Conservation (phyloP, 2,329 filamentous ascomycete genomes). For the Leptoxyphium fumago region DNA sequence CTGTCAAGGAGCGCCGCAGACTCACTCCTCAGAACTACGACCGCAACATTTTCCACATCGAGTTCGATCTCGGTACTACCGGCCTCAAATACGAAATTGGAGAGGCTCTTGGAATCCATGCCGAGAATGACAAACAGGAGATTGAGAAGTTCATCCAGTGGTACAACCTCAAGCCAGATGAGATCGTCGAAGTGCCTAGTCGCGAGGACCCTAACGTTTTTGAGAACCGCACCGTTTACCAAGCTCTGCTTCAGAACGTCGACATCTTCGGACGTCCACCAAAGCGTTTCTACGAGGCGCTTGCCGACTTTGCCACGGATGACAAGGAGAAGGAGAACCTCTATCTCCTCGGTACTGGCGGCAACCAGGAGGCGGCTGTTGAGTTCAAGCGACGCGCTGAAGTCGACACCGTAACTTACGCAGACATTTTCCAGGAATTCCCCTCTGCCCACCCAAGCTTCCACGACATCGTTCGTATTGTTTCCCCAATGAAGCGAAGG, state of each 20-base stretch:
- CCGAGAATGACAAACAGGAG: slow-evolving; percentile 71
- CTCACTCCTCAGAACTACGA: slow-evolving; percentile 81
- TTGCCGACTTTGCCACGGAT: slow-evolving; percentile 74
- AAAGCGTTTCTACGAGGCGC: slow-evolving; percentile 92
- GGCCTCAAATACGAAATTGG: slow-evolving; percentile 94
- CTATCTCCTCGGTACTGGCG: slow-evolving; percentile 51
- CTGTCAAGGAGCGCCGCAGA: slow-evolving; percentile 88
- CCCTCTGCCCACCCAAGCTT: slow-evolving; percentile 75
- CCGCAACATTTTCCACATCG: slow-evolving; percentile 99
- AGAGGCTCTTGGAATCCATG: slow-evolving; percentile 90
- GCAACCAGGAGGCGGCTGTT: slow-evolving; percentile 54
- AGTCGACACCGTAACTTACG: slow-evolving; percentile 80
- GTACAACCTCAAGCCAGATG: slow-evolving; percentile 71
- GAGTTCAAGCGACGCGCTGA: slow-evolving; percentile 90
- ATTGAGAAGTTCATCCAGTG: slow-evolving; percentile 76
- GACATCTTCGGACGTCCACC: slow-evolving; percentile 95
- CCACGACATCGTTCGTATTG: slow-evolving; percentile 75
- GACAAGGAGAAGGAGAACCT: slow-evolving; percentile 71
- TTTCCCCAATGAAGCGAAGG: slow-evolving; percentile 82
- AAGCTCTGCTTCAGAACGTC: slow-evolving; percentile 79
- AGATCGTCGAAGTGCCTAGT: slow-evolving; percentile 80
- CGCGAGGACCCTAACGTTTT: slow-evolving; percentile 60
- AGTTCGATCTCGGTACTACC: slow-evolving; percentile 86
- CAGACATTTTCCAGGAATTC: slow-evolving; percentile 82
- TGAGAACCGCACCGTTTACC: slow-evolving; percentile 85